These are phyloP conservation scores for Clitopilus hobsonii DNA, from an alignment of 768 basidiomycete species.

Conservation along the genomic window DNA sequence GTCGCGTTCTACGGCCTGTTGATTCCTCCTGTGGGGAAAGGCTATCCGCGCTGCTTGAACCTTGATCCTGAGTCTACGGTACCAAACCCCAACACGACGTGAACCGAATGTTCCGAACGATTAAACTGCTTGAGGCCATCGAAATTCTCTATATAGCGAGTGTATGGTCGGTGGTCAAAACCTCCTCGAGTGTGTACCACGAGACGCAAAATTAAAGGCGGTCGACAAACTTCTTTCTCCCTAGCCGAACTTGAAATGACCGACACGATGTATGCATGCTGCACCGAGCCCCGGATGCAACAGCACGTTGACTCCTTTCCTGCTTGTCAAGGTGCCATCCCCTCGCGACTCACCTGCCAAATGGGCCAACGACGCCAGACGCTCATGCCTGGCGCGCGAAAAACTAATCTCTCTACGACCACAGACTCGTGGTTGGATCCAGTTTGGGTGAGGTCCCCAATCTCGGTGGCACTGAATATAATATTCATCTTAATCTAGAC, in stretches of 20 bases:
- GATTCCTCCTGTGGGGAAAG: neutral
- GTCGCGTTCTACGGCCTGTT: neutral
- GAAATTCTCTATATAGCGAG: neutral
- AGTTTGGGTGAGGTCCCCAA: neutral
- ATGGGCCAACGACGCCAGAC: constrained; percentile 20
- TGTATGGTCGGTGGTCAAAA: neutral
- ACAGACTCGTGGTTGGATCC: constrained; percentile 9
- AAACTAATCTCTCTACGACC: constrained; percentile 8
- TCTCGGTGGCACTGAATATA: constrained; percentile 3
- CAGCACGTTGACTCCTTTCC: constrained; percentile 54
- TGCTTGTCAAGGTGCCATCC: constrained; percentile 40
- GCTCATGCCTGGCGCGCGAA: constrained; percentile 22
- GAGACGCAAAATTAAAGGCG: neutral
- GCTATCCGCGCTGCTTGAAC: neutral
- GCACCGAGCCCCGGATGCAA: constrained; percentile 62
- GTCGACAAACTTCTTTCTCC: constrained; percentile 48
- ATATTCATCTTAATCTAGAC: constrained; percentile 18
- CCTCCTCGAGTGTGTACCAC: neutral
- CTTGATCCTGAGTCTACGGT: neutral
- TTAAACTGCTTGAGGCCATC: neutral
- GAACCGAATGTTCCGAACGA: neutral
- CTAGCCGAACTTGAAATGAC: constrained; percentile 51
- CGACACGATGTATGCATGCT: constrained; percentile 60
- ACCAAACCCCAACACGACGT: neutral
- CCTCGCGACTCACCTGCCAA: constrained; percentile 53